Conservation (phyloP, 2,329 filamentous ascomycete species). For the Cladophialophora chaetospira region DNA sequence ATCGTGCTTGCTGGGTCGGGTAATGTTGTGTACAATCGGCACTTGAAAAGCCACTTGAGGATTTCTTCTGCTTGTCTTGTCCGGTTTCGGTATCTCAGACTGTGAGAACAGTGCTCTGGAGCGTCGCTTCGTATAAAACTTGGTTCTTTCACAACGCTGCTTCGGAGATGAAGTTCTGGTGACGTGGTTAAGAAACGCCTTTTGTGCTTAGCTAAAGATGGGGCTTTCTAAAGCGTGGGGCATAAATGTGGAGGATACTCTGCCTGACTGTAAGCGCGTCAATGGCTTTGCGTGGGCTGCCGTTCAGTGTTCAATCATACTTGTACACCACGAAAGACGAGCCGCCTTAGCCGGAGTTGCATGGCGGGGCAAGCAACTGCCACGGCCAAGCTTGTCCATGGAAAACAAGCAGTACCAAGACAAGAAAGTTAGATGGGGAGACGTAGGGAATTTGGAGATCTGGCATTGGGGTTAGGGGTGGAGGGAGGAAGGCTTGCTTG, state of each 20-base stretch:
- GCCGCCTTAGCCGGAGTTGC: not conserved
- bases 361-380: not conserved
- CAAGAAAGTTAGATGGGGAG: too few species aligned
- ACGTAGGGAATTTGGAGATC: constrained; percentile 4
- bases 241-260: constrained; percentile 3
- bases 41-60: not conserved
- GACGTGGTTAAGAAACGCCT: not conserved
- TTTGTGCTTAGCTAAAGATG: constrained; percentile 9
- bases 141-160: not conserved
- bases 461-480: not conserved
- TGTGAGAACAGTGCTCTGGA: not conserved
- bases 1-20: not conserved
- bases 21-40: not conserved
- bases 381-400: too few species aligned
- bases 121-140: not conserved
- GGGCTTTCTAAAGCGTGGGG: constrained; percentile 5
- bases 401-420: not conserved
- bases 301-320: not conserved
- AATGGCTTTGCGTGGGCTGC: not conserved
- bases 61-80: not conserved
- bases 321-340: not conserved
- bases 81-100: not conserved
- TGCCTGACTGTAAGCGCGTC: not conserved
- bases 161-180: not conserved
- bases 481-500: too few species aligned